Conservation (phyloP, 2,329 filamentous ascomycete genomes). For the Penicillium sp. region DNA sequence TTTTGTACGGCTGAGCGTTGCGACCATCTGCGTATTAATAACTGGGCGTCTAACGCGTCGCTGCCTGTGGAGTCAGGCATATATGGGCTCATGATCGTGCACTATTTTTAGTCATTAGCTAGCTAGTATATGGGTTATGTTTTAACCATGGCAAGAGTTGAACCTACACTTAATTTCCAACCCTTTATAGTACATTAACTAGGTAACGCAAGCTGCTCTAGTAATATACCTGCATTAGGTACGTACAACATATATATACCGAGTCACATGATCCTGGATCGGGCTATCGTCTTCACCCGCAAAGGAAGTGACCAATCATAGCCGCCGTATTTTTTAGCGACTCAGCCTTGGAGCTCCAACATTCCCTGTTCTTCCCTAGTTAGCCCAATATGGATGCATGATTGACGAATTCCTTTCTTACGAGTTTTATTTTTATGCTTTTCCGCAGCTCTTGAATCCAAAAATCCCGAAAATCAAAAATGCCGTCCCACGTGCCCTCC, state of each 20-base stretch:
- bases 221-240: too few species aligned
- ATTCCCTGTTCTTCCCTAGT: conserved; percentile 7
- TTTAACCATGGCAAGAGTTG: background rate
- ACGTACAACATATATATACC: too few species aligned
- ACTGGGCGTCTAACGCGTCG: background rate
- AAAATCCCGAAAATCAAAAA: conserved; percentile 1
- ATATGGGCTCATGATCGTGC: background rate
- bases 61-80: background rate
- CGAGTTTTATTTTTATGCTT: conserved; percentile 6
- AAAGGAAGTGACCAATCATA: conserved; percentile 14
- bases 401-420: conserved; percentile 11
- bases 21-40: background rate
- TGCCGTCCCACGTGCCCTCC: conserved; percentile 13
- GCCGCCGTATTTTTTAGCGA: conserved; percentile 7
- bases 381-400: conserved; percentile 4
- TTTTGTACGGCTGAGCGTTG: background rate
- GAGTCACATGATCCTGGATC: background rate
- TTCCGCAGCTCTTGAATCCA: background rate
- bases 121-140: background rate
- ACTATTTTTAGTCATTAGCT: background rate
- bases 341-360: conserved; percentile 8
- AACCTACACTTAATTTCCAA: background rate
- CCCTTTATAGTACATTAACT: background rate
- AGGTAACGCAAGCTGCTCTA: background rate
- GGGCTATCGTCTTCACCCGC: background rate